A percentile compares a stretch with the other conserved stretches of the same genome.
phyloP scores from a whole-genome alignment of 805 yeast species.

The Cyberlindnera misumaiensis region DNA sequence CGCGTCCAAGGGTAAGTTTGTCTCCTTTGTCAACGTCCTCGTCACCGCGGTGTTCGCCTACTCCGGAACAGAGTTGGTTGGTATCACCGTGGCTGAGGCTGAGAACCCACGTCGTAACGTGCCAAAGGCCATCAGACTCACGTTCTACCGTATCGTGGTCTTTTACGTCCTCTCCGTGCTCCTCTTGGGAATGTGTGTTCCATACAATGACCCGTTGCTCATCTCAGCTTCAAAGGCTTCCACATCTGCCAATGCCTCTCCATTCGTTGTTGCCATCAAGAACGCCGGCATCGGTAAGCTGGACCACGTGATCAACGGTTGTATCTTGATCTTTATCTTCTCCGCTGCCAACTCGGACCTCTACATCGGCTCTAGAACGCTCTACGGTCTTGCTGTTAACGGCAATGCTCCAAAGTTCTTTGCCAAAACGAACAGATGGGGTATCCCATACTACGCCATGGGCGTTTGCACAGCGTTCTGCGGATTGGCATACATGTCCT shows the following conservation, averaged over 20 bases:
- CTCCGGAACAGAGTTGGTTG: conserved; percentile 64
- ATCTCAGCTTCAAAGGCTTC: conserved; percentile 38
- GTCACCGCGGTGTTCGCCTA: conserved; percentile 65
- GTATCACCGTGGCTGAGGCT: conserved; percentile 70
- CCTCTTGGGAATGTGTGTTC: conserved; percentile 62
- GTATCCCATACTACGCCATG: conserved; percentile 63
- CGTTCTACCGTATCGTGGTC: conserved; percentile 60
- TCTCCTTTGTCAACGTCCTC: conserved; percentile 54
- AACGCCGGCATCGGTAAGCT: conserved; percentile 57
- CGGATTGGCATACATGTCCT: conserved; percentile 65
- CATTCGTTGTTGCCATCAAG: conserved; percentile 76
- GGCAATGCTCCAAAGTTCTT: conserved; percentile 70
- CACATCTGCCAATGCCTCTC: conserved; percentile 68
- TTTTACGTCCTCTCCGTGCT: conserved; percentile 59
- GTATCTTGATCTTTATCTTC: conserved; percentile 68
- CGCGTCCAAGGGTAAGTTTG: conserved; percentile 49
- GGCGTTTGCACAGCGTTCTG: conserved; percentile 44
- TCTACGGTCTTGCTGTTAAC: conserved; percentile 64
- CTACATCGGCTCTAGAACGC: conserved; percentile 69
- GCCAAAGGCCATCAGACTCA: conserved; percentile 64
- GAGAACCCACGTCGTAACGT: conserved; percentile 60
- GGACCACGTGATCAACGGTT: conserved; percentile 72
- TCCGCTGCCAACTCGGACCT: conserved; percentile 79
- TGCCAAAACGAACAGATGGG: conserved; percentile 40
- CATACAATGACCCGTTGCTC: conserved; percentile 47